Evolutionary conservation across 345 rosid species (phyloP).

Genomic region (Anacardium occidentale): DNA sequence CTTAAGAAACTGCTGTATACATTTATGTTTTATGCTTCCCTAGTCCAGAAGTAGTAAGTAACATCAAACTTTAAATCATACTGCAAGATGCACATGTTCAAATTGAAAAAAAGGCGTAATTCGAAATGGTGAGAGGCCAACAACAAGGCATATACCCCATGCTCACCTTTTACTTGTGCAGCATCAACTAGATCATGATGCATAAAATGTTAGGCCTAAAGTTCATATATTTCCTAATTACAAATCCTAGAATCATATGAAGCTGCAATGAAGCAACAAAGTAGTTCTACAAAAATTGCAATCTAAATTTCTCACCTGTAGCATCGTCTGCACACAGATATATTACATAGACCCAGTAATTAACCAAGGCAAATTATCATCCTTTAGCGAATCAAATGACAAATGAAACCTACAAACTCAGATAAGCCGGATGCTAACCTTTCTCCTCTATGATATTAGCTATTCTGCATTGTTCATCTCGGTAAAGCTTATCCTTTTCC

Average conservation of each 20-base stretch:
- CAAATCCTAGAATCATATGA: slow-evolving; percentile 2
- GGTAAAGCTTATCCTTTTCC: slow-evolving; percentile 47
- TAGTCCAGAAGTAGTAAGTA: not conserved
- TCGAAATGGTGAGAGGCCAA: slow-evolving; percentile 1
- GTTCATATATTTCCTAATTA: slow-evolving; percentile 10
- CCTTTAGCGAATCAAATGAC: slow-evolving; percentile 10
- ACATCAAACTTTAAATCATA: not conserved
- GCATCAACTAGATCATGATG: slow-evolving; percentile 7
- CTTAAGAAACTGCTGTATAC: not conserved
- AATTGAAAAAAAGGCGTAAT: not conserved
- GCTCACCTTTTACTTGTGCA: not conserved
- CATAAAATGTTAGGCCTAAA: not conserved
- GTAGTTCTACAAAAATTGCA: not conserved
- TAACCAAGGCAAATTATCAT: slow-evolving; percentile 7
- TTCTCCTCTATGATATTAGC: slow-evolving; percentile 57
- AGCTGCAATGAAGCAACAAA: not conserved
- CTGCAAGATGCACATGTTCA: not conserved
- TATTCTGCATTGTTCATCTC: slow-evolving; percentile 44
- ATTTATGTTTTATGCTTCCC: not conserved
- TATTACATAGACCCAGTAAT: not conserved
- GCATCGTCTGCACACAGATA: not conserved
- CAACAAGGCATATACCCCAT: slow-evolving; percentile 5
- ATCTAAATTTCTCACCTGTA: not conserved
- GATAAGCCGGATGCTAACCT: slow-evolving; percentile 38
- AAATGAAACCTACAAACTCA: slow-evolving; percentile 15